Percentiles rank a stretch among this genome's conserved stretches.
Conservation (phyloP, 345 rosid genomes). For the Citrus cavaleriei region DNA sequence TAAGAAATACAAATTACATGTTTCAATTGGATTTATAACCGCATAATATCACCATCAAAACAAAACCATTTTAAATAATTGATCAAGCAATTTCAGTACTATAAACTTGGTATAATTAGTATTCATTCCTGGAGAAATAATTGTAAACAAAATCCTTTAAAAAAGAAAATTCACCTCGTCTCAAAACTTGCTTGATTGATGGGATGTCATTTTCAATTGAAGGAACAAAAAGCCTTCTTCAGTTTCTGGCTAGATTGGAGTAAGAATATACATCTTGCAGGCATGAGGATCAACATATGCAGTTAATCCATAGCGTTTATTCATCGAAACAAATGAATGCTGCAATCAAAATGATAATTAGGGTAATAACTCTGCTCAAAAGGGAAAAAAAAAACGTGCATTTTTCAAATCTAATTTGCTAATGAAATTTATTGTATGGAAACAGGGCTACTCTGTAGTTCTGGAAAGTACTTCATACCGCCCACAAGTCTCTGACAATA, state of each 20-base stretch:
- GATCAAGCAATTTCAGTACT: too few species aligned
- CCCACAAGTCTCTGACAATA: conserved; percentile 38
- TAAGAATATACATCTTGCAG: conserved; percentile 32
- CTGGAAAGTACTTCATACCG: conserved; percentile 17
- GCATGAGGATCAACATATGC: conserved; percentile 36
- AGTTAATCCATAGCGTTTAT: conserved; percentile 17
- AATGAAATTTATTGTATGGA: neutral
- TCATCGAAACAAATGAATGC: conserved; percentile 33
- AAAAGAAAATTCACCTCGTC: neutral
- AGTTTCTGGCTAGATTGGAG: conserved; percentile 9
- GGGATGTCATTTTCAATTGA: neutral
- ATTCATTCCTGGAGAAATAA: neutral
- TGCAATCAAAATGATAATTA: conserved; percentile 11
- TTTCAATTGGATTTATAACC: neutral
- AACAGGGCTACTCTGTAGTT: neutral
- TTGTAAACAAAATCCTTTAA: too few species aligned
- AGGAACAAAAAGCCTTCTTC: neutral
- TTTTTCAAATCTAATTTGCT: neutral
- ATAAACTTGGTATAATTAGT: neutral
- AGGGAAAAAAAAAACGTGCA: neutral
- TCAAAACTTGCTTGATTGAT: neutral
- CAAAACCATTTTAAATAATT: neutral
- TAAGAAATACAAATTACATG: neutral
- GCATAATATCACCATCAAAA: neutral
- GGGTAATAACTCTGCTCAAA: neutral